A percentile compares a stretch with the other conserved stretches of the same genome.
These are phyloP conservation scores for Prillingera fragicola DNA, from an alignment of 1,284 basidiomycete genomes.

Conservation along the genomic window DNA sequence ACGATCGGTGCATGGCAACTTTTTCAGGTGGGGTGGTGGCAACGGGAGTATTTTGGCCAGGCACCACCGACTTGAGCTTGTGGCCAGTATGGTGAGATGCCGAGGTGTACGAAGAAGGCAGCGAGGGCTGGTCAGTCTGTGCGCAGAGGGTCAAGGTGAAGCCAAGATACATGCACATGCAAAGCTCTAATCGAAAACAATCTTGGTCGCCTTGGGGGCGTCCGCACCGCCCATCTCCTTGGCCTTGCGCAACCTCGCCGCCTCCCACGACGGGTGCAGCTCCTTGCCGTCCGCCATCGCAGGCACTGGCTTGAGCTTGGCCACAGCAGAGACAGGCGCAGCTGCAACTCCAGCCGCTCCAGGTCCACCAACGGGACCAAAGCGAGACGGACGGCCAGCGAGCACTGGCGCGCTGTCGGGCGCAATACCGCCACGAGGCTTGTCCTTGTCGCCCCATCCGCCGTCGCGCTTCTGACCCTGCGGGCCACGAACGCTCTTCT, in stretches of 20 bases:
- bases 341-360: not conserved
- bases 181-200: conserved; percentile 49
- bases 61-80: not conserved
- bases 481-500: conserved; percentile 10
- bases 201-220: conserved; percentile 51
- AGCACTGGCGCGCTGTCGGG: not conserved
- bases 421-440: too few relatives aligned
- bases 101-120: too few relatives aligned
- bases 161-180: too few relatives aligned
- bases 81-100: too few relatives aligned
- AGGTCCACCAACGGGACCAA: not conserved
- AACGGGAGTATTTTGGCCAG: conserved; percentile 6
- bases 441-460: conserved; percentile 10
- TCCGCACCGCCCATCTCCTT: conserved; percentile 35
- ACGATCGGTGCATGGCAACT: not conserved
- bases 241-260: conserved; percentile 72
- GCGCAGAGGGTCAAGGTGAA: too few relatives aligned
- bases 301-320: not conserved
- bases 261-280: conserved; percentile 89
- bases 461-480: conserved; percentile 13
- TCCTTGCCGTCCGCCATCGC: conserved; percentile 46
- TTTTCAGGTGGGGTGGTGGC: conserved; percentile 5
- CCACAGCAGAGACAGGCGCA: conserved; percentile 4
- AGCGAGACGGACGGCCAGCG: not conserved
- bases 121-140: too few relatives aligned